A percentile compares a stretch with the other conserved stretches of the same genome.
These are phyloP conservation scores for Lanmaoa rubissima DNA, from an alignment of 768 basidiomycete species.

Conservation along the genomic window DNA sequence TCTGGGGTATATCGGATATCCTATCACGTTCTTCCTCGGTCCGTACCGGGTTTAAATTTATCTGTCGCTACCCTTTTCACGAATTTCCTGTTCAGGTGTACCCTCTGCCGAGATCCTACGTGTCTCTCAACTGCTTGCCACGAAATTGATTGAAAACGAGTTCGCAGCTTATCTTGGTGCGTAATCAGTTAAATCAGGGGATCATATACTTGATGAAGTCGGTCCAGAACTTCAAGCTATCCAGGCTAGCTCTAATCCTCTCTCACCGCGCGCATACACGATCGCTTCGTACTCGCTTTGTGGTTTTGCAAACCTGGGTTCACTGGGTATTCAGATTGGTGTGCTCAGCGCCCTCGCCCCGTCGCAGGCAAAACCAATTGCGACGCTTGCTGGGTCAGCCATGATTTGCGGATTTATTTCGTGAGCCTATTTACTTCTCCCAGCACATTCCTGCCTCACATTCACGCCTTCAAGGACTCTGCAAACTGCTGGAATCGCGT, in stretches of 20 bases:
- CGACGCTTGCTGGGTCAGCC: slow-evolving; percentile 62
- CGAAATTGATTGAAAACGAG: slow-evolving; percentile 86
- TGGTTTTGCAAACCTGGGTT: slow-evolving; percentile 87
- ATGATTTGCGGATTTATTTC: slow-evolving; percentile 72
- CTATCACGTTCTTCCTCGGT: slow-evolving; percentile 74
- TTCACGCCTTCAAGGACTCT: slow-evolving; percentile 36
- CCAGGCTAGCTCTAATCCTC: slow-evolving; percentile 47
- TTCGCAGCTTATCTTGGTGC: slow-evolving; percentile 67
- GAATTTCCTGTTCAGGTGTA: slow-evolving; percentile 45
- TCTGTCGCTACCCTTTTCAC: not conserved
- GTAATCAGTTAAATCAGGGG: slow-evolving; percentile 1
- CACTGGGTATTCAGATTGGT: slow-evolving; percentile 84
- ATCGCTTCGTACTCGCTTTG: slow-evolving; percentile 87
- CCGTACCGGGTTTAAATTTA: not conserved
- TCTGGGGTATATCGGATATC: slow-evolving; percentile 86
- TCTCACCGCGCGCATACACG: slow-evolving; percentile 72
- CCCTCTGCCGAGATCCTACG: slow-evolving; percentile 78
- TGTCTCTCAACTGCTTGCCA: slow-evolving; percentile 79
- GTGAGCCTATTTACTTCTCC: slow-evolving; percentile 14
- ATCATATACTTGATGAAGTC: not conserved
- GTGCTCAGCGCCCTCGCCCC: slow-evolving; percentile 71
- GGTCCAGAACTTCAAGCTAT: slow-evolving; percentile 41
- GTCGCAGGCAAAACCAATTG: slow-evolving; percentile 66
- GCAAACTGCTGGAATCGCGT: slow-evolving; percentile 60
- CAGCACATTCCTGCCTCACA: not conserved